These are phyloP conservation scores for Williopsis jadinii DNA, from an alignment of 1,139 yeast genomes.

Conservation along the genomic window DNA sequence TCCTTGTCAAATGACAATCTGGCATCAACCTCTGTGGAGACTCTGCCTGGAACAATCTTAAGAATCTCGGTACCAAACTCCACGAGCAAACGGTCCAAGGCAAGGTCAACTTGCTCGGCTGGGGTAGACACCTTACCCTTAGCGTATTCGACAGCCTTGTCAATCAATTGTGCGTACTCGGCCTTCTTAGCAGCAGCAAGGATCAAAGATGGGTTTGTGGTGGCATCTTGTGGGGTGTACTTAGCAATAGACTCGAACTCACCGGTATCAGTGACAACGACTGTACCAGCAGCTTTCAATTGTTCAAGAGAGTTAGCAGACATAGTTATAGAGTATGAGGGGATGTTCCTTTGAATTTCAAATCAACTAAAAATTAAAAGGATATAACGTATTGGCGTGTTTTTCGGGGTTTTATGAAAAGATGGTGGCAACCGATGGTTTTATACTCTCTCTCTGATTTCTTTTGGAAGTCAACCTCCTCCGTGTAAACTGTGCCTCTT, in stretches of 20 bases:
- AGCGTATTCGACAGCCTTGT: constrained; percentile 84
- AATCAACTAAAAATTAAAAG: too few species aligned
- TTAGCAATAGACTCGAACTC: constrained; percentile 97
- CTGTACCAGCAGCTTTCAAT: constrained; percentile 92
- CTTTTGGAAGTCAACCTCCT: too few species aligned
- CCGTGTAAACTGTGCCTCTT: too few species aligned
- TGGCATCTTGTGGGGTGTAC: constrained; percentile 98
- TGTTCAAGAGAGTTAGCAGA: constrained; percentile 75
- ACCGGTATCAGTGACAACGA: constrained; percentile 97
- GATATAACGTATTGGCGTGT: too few species aligned
- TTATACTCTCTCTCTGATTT: too few species aligned
- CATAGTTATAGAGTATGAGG: constrained; percentile 28
- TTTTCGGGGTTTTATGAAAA: too few species aligned
- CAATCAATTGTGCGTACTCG: constrained; percentile 84
- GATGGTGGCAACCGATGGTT: too few species aligned
- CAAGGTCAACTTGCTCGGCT: constrained; percentile 55
- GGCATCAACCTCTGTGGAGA: constrained; percentile 98
- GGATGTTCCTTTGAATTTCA: background rate
- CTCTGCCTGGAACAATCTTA: constrained; percentile 97
- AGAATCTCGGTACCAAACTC: constrained; percentile 95
- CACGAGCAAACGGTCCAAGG: constrained; percentile 87
- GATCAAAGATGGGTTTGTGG: constrained; percentile 97
- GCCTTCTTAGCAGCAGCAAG: constrained; percentile 92
- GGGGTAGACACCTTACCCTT: constrained; percentile 36
- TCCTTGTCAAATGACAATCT: constrained; percentile 93